Evolutionary conservation across 1,284 basidiomycete species (phyloP).

Genomic region (Sphaerobolus stellatus): DNA sequence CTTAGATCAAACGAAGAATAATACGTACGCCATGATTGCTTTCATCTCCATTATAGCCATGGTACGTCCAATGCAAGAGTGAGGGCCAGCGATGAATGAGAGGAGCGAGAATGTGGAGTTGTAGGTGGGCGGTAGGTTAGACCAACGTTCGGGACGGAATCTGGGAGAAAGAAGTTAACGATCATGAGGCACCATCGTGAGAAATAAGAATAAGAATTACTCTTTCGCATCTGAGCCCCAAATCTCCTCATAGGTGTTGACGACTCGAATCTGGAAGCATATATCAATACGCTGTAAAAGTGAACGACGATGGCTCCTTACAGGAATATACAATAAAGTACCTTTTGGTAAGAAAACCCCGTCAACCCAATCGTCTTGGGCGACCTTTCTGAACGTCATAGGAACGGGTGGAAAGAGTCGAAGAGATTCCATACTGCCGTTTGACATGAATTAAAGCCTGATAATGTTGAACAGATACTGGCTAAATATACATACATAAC

Average conservation of each 20-base stretch:
- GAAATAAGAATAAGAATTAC: constrained; percentile 21
- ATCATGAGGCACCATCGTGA: background rate
- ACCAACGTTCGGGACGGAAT: constrained; percentile 45
- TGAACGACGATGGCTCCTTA: constrained; percentile 23
- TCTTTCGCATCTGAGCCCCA: constrained; percentile 50
- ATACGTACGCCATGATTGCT: constrained; percentile 40
- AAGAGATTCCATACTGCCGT: constrained; percentile 1
- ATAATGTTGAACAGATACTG: background rate
- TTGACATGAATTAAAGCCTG: background rate
- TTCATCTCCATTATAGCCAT: constrained; percentile 57
- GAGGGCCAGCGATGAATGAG: constrained; percentile 48
- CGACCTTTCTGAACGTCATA: constrained; percentile 41
- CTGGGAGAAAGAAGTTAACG: constrained; percentile 20
- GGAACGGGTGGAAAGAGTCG: background rate
- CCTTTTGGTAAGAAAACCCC: constrained; percentile 47
- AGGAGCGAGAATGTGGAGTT: constrained; percentile 39
- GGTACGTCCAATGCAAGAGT: constrained; percentile 44
- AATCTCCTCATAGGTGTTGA: constrained; percentile 46
- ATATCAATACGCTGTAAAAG: background rate
- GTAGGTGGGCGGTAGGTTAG: constrained; percentile 38
- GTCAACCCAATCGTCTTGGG: constrained; percentile 43
- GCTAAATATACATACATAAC: constrained; percentile 38
- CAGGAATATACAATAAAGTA: constrained; percentile 47
- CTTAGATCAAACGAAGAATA: background rate
- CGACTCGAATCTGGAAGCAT: constrained; percentile 41